Evolutionary conservation across 352 stramenopile species (phyloP), one percentile per base, ranked within the genome.

Genomic region (Paralagenidium karlingii): DNA sequence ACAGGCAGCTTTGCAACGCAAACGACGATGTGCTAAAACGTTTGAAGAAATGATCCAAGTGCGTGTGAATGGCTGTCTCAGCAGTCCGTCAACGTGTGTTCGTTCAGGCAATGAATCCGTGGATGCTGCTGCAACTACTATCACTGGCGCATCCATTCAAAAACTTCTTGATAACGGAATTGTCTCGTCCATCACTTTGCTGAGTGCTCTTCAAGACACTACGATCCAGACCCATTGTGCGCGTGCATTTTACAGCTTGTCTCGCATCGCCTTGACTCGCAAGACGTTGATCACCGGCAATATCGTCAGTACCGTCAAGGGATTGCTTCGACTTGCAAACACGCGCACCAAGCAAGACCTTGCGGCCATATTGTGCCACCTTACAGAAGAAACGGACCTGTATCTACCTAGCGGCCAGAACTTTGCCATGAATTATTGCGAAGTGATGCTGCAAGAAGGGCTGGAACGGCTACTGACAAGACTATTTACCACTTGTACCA

Each of bases 21-120:
- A 85, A 41, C 65, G 74, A 1, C 61, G 68, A 6, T 88, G 74
- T 24, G 74, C 74, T 7, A 71, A 74, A 20, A 85, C 74, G 0
- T 88, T 88, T 42, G 70, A 82, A 41, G 59, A 80, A 15, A 85
- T 88, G 68, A 76, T 88, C 29, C 43, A 55, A 15, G 55, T 52
- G 10, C 66, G 68, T 6, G 27, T 79, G 22, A 47, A 45, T 11
- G 34, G 49, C n/a, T n/a, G n/a, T n/a, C n/a, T n/a, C n/a, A n/a
- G n/a, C n/a, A n/a, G n/a, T n/a, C n/a, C n/a, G n/a, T n/a, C n/a
- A n/a, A n/a, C n/a, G n/a, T n/a, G n/a, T n/a, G n/a, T n/a, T n/a
- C n/a, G n/a, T n/a, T n/a, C n/a, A n/a, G n/a, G n/a, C n/a, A n/a
- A n/a, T n/a, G n/a, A n/a, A n/a, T n/a, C n/a, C n/a, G n/a, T n/a